phyloP scores from a whole-genome alignment of 2,329 filamentous ascomycete genomes.

The Fonsecaea pugnacius region DNA sequence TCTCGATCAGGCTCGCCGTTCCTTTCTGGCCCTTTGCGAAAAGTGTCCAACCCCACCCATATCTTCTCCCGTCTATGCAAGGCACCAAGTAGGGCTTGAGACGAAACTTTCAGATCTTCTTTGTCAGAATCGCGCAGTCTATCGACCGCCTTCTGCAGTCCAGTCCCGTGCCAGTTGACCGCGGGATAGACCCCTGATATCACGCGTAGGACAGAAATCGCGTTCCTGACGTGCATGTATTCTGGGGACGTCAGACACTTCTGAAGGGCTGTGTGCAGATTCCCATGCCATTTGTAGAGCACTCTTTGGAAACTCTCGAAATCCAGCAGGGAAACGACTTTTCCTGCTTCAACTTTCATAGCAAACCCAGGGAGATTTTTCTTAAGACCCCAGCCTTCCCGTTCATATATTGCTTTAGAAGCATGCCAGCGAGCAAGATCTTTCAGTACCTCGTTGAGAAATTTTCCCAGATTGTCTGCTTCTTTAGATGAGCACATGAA shows the following conservation, averaged over 20 bases:
- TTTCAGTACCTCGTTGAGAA: constrained; percentile 78
- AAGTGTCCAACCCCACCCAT: constrained; percentile 55
- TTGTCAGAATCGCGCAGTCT: constrained; percentile 50
- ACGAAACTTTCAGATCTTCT: constrained; percentile 56
- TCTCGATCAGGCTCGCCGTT: constrained; percentile 24
- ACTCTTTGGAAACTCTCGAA: constrained; percentile 85
- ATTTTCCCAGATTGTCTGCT: constrained; percentile 89
- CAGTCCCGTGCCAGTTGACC: constrained; percentile 79
- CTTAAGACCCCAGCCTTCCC: constrained; percentile 72
- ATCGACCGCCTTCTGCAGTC: constrained; percentile 50
- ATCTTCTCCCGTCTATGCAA: constrained; percentile 54
- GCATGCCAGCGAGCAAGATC: constrained; percentile 85
- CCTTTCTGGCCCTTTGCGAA: constrained; percentile 41
- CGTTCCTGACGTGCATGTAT: constrained; percentile 98
- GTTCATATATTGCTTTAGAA: constrained; percentile 75
- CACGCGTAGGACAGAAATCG: constrained; percentile 83
- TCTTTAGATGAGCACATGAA: constrained; percentile 90
- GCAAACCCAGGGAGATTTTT: constrained; percentile 78
- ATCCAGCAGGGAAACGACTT: constrained; percentile 72
- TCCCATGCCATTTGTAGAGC: constrained; percentile 87
- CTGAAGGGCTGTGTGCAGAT: constrained; percentile 77
- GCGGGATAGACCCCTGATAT: constrained; percentile 83
- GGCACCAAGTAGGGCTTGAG: constrained; percentile 55
- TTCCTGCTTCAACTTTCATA: constrained; percentile 72
- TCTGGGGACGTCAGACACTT: constrained; percentile 79